Evolutionary conservation across 2,329 filamentous ascomycete genomes (phyloP).

Genomic region (Talaromyces sp.): DNA sequence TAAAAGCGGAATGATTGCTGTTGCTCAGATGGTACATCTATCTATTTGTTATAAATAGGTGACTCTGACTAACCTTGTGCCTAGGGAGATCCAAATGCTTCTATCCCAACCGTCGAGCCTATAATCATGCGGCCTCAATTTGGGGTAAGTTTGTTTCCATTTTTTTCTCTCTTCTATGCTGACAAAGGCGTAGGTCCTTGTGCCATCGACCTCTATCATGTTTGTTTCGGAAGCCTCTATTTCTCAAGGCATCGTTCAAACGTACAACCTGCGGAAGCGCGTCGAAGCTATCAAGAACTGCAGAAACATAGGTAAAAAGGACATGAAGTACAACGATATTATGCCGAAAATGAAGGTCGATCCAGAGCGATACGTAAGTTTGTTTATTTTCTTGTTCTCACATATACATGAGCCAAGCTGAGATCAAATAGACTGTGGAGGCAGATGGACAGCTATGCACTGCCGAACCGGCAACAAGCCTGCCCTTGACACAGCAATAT

Average conservation of each 20-base stretch:
- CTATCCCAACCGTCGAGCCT: conserved; percentile 83
- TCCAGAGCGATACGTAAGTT: conserved; percentile 72
- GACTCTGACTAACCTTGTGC: neutral
- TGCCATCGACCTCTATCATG: conserved; percentile 68
- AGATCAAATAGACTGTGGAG: conserved; percentile 56
- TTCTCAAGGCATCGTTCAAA: conserved; percentile 59
- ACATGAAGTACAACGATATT: conserved; percentile 84
- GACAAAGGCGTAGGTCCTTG: conserved; percentile 38
- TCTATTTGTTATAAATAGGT: neutral
- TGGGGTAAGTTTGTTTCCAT: conserved; percentile 40
- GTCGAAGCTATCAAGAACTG: conserved; percentile 76
- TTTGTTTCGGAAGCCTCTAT: conserved; percentile 77
- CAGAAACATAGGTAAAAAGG: conserved; percentile 68
- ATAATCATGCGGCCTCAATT: conserved; percentile 83
- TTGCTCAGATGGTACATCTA: conserved; percentile 68
- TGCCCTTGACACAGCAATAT: conserved; percentile 73
- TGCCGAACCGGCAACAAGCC: conserved; percentile 63
- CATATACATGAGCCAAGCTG: neutral
- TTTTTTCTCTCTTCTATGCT: neutral
- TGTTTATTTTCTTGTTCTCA: neutral
- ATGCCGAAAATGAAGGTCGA: conserved; percentile 89
- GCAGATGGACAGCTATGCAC: conserved; percentile 72
- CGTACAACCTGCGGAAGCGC: conserved; percentile 72
- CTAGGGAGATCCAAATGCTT: conserved; percentile 73
- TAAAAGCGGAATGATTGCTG: conserved; percentile 83